These are phyloP conservation scores for Closterium sp. DNA, from an alignment of 139 green algal species.

Conservation along the genomic window DNA sequence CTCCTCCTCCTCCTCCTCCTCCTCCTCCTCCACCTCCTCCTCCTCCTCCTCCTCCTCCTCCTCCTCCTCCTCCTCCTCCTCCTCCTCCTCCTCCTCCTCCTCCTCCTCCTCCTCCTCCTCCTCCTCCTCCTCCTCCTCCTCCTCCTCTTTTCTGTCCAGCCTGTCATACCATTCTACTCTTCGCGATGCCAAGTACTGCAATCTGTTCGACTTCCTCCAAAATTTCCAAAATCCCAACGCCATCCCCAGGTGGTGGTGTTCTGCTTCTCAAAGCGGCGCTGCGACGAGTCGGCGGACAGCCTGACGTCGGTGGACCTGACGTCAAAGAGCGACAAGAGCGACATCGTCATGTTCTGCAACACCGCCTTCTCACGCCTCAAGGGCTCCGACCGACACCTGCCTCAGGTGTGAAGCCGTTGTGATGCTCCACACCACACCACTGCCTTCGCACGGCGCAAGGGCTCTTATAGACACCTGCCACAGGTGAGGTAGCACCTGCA, in stretches of 20 bases:
- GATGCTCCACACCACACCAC: slow-evolving; percentile 62
- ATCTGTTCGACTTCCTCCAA: too few relatives aligned
- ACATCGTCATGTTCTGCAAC: slow-evolving; percentile 49
- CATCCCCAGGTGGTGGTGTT: slow-evolving; percentile 72
- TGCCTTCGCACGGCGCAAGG: background rate
- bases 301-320: slow-evolving; percentile 48
- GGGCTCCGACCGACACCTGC: background rate
- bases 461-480: slow-evolving; percentile 44
- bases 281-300: slow-evolving; percentile 60
- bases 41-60: background rate
- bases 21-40: background rate
- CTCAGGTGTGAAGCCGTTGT: too few relatives aligned
- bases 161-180: too few relatives aligned
- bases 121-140: slow-evolving; percentile 69
- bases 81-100: background rate
- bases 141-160: slow-evolving; percentile 70
- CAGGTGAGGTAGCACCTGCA: slow-evolving; percentile 38
- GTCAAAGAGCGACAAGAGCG: slow-evolving; percentile 54
- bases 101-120: background rate
- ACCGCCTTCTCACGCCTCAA: background rate
- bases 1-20: too few relatives aligned
- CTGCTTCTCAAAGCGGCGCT: slow-evolving; percentile 69
- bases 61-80: background rate
- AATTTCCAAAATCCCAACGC: too few relatives aligned
- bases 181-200: too few relatives aligned